Evolutionary conservation across 202 grass and related monocot genomes (phyloP).

Genomic region (Elaeis oleifera): DNA sequence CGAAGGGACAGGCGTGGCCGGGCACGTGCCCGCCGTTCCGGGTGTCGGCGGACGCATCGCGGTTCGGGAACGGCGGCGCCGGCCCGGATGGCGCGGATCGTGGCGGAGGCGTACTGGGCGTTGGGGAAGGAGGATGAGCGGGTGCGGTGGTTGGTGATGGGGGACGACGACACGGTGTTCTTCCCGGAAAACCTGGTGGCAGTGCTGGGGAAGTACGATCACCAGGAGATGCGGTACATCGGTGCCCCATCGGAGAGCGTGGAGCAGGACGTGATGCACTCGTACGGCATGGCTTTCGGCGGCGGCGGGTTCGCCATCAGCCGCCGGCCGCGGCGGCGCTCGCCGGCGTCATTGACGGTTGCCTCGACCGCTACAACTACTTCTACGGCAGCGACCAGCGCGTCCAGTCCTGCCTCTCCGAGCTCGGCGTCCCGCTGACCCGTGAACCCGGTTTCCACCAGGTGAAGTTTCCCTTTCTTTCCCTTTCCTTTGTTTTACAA

Average conservation of each 20-base stretch:
- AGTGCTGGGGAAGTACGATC: constrained; percentile 79
- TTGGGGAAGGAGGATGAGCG: constrained; percentile 2
- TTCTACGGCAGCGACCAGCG: constrained; percentile 74
- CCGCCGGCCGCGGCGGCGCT: constrained; percentile 57
- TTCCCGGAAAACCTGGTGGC: constrained; percentile 77
- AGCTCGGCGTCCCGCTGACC: constrained; percentile 70
- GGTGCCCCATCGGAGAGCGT: constrained; percentile 92
- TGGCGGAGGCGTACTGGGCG: constrained; percentile 40
- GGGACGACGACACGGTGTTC: constrained; percentile 93
- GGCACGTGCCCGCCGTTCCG: constrained; percentile 56
- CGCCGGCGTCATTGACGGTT: constrained; percentile 49
- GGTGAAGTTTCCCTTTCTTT: constrained; percentile 22
- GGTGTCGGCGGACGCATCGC: constrained; percentile 56
- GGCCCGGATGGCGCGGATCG: constrained; percentile 69
- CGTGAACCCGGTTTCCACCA: constrained; percentile 75
- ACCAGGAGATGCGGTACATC: constrained; percentile 81
- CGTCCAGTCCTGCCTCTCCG: constrained; percentile 62
- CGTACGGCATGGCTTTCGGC: constrained; percentile 76
- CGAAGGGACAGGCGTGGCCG: constrained; percentile 13
- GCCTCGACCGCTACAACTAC: constrained; percentile 49
- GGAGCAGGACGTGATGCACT: constrained; percentile 84
- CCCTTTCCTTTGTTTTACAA: neutral
- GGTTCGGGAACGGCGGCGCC: constrained; percentile 56
- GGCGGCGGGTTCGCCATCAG: constrained; percentile 73
- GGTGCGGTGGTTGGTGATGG: constrained; percentile 84